phyloP scores from a whole-genome alignment of 192 early-diverging fungal species.

The Geosiphon pyriformis region DNA sequence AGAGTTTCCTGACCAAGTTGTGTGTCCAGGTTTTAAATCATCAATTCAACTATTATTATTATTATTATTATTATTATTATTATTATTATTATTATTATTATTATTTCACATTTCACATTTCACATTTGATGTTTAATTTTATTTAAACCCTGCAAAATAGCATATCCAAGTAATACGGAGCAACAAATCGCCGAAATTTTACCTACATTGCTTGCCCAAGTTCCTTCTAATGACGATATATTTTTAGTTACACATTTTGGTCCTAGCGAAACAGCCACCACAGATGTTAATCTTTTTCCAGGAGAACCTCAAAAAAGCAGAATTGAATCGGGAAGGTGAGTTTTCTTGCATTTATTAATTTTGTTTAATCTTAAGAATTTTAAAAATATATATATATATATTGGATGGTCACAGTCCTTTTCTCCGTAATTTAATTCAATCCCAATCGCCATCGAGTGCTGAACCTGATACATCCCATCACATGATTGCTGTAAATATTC shows the following conservation, averaged over 20 bases:
- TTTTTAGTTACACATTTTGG: slow-evolving; percentile 21
- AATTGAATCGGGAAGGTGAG: slow-evolving; percentile 15
- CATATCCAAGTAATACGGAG: slow-evolving; percentile 14
- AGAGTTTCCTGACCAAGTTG: neutral
- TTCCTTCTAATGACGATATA: slow-evolving; percentile 13
- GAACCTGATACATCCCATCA: neutral
- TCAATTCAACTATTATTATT: neutral
- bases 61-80: no score
- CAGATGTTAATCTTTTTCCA: slow-evolving; percentile 11
- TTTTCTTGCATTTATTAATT: neutral
- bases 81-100: slow-evolving; percentile 1
- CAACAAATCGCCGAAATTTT: neutral
- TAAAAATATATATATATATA: slow-evolving; percentile 5
- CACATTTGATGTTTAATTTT: no score
- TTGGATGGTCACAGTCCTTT: neutral
- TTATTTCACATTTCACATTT: no score
- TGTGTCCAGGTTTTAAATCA: slow-evolving; percentile 11
- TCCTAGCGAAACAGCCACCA: slow-evolving; percentile 7
- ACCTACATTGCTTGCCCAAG: slow-evolving; percentile 13
- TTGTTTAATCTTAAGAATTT: neutral
- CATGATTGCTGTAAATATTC: slow-evolving; percentile 8
- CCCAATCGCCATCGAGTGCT: neutral
- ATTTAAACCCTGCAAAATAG: no score
- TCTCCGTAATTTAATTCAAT: neutral
- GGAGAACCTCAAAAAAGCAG: neutral